A percentile compares a stretch with the other conserved stretches of the same genome.
These are phyloP conservation scores for Phialophora chinensis DNA, from an alignment of 2,329 filamentous ascomycete genomes.

Conservation along the genomic window DNA sequence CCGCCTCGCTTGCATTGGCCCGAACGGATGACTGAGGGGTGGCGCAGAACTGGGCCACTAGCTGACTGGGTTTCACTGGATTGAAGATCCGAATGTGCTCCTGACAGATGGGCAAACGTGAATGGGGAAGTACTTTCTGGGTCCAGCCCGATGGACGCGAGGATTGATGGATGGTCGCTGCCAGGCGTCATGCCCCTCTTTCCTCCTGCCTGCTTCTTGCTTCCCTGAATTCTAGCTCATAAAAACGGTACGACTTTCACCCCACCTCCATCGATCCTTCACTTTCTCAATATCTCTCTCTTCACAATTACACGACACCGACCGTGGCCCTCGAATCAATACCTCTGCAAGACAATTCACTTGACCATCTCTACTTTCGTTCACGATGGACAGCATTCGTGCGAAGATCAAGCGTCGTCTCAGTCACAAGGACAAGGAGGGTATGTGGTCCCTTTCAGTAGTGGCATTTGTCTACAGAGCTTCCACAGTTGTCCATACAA, in stretches of 20 bases:
- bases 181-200: not conserved
- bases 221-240: not conserved
- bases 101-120: slow-evolving; percentile 4
- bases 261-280: slow-evolving; percentile 7
- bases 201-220: slow-evolving; percentile 1
- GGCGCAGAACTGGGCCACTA: not conserved
- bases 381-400: slow-evolving; percentile 34
- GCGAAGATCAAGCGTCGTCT: slow-evolving; percentile 38
- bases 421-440: slow-evolving; percentile 38
- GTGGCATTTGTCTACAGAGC: not conserved
- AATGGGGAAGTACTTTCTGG: not conserved
- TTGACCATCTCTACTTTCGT: not conserved
- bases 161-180: not conserved
- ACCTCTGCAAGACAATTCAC: not conserved
- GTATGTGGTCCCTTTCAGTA: slow-evolving; percentile 26
- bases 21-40: slow-evolving; percentile 16
- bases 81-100: slow-evolving; percentile 5
- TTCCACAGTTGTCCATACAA: not conserved
- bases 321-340: not conserved
- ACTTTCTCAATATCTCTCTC: not conserved
- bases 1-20: slow-evolving; percentile 24
- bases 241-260: slow-evolving; percentile 10
- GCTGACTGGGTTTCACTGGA: not conserved
- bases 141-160: not conserved
- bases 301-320: not conserved